Evolutionary conservation across 73 alveolate species (phyloP).

Genomic region (Uronychia setigera): DNA sequence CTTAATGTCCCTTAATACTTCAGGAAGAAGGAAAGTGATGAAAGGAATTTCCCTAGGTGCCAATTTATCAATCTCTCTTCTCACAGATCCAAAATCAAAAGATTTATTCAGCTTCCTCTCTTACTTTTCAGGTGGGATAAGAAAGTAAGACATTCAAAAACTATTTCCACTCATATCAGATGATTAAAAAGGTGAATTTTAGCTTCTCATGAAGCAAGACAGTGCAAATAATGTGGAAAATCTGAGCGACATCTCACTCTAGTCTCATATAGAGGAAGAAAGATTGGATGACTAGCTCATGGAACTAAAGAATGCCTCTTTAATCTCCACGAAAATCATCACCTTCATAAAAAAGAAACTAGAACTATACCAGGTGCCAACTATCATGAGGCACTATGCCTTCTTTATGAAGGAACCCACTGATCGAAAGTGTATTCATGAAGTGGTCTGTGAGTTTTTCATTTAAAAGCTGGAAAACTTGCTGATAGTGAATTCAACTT

Average conservation of each 20-base stretch:
- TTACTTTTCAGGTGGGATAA: not conserved
- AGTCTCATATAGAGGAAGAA: not conserved
- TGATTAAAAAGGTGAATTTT: not conserved
- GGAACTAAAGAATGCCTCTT: constrained; percentile 1
- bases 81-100: not conserved
- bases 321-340: not conserved
- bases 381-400: not conserved
- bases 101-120: not conserved
- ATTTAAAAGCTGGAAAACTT: not conserved
- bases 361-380: not conserved
- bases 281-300: not conserved
- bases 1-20: not conserved
- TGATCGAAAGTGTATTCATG: not conserved
- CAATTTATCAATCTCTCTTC: not conserved
- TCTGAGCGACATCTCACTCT: not conserved
- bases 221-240: not conserved
- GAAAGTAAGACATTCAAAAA: not conserved
- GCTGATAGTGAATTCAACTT: not conserved
- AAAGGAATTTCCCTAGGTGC: not conserved
- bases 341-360: not conserved
- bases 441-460: not conserved
- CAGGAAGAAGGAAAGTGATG: not conserved
- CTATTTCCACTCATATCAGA: not conserved
- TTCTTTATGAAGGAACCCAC: not conserved
- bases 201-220: not conserved